Evolutionary conservation across 139 green algal species (phyloP).

Genomic region (Marvania coccoides): DNA sequence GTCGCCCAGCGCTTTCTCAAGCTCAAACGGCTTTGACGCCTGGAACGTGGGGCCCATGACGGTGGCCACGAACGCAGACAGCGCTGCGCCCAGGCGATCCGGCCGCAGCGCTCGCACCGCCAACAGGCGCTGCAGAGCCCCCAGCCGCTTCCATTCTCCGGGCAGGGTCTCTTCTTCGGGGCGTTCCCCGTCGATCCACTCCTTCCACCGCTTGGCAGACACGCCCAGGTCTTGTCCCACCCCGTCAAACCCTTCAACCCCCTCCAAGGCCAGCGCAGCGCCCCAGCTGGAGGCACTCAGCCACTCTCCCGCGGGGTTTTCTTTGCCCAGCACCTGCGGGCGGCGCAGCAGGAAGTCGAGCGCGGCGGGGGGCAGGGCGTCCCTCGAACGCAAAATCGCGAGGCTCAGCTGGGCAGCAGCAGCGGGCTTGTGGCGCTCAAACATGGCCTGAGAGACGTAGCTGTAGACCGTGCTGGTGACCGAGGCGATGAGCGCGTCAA

Average conservation of each 20-base stretch:
- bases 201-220: constrained; percentile 76
- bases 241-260: constrained; percentile 72
- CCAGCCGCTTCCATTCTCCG: constrained; percentile 88
- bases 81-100: constrained; percentile 76
- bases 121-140: constrained; percentile 75
- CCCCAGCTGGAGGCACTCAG: constrained; percentile 53
- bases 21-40: constrained; percentile 61
- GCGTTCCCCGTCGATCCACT: constrained; percentile 85
- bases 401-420: constrained; percentile 83
- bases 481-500: constrained; percentile 68
- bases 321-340: constrained; percentile 51
- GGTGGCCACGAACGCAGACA: constrained; percentile 70
- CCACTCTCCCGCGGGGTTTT: constrained; percentile 79
- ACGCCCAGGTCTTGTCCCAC: constrained; percentile 80
- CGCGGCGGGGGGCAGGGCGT: constrained; percentile 61
- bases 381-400: constrained; percentile 57
- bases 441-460: constrained; percentile 60
- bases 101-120: constrained; percentile 75
- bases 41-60: constrained; percentile 64
- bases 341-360: constrained; percentile 79
- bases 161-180: constrained; percentile 85
- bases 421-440: constrained; percentile 92
- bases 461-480: constrained; percentile 61
- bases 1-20: constrained; percentile 69
- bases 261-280: constrained; percentile 40